These are phyloP conservation scores for Heterobasidion occidentale DNA, from an alignment of 1,284 basidiomycete genomes.

Conservation along the genomic window DNA sequence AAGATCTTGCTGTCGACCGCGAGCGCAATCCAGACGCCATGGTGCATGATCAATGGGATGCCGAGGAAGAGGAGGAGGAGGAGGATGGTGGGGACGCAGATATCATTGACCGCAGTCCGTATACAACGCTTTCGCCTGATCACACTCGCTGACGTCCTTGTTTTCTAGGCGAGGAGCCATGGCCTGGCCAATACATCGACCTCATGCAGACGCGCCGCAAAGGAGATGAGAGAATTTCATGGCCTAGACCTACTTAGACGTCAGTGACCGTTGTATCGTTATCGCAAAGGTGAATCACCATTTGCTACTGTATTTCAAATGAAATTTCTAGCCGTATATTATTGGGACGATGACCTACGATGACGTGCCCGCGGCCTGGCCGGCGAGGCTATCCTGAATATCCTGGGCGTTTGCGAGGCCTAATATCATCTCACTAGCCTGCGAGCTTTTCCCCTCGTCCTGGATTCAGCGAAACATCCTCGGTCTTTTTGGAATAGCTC, in stretches of 20 bases:
- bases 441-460: too few species aligned
- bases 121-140: not conserved
- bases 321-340: too few species aligned
- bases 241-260: constrained; percentile 46
- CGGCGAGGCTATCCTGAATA: too few species aligned
- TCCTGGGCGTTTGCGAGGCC: too few species aligned
- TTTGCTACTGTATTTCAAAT: not conserved
- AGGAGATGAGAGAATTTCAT: constrained; percentile 45
- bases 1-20: constrained; percentile 75
- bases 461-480: too few species aligned
- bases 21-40: constrained; percentile 46
- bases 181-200: constrained; percentile 66
- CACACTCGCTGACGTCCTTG: constrained; percentile 9
- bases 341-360: too few species aligned
- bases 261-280: not conserved
- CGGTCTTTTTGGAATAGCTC: too few species aligned
- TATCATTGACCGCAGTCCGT: constrained; percentile 58
- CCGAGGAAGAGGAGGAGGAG: constrained; percentile 42
- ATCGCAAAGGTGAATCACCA: not conserved
- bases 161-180: constrained; percentile 49
- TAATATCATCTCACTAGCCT: too few species aligned
- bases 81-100: constrained; percentile 58
- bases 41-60: constrained; percentile 50
- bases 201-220: constrained; percentile 46
- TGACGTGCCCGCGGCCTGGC: too few species aligned